Conservation (phyloP, 805 yeast species). For the Saccharomycopsis sp. region DNA sequence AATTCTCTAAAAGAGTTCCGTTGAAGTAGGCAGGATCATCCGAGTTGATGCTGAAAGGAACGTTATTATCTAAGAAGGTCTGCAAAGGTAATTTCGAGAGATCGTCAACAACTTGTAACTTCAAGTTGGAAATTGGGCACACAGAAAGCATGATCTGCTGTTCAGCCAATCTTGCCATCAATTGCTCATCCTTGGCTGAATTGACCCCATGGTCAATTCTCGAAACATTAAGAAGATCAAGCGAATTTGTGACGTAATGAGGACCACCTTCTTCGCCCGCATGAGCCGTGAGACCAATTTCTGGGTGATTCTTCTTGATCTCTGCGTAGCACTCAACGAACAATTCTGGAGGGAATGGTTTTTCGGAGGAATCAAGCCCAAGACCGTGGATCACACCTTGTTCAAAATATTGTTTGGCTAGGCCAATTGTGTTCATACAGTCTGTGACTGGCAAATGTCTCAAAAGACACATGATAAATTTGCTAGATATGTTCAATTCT, state of each 20-base stretch:
- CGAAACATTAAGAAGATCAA: constrained; percentile 52
- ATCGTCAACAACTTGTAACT: constrained; percentile 64
- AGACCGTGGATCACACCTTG: constrained; percentile 63
- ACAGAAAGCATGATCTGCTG: constrained; percentile 55
- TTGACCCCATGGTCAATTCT: constrained; percentile 82
- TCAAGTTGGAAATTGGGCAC: constrained; percentile 75
- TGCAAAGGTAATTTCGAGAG: constrained; percentile 62
- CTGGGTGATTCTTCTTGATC: constrained; percentile 42
- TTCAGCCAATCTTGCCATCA: constrained; percentile 51
- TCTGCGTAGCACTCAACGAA: constrained; percentile 56
- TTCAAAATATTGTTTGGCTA: constrained; percentile 44
- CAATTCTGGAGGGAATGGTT: constrained; percentile 67
- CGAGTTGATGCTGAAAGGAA: constrained; percentile 70
- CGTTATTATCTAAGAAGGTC: constrained; percentile 50
- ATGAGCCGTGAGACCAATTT: constrained; percentile 68
- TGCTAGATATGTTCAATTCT: constrained; percentile 58
- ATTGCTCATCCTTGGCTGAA: constrained; percentile 45
- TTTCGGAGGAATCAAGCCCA: constrained; percentile 79
- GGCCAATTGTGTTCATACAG: constrained; percentile 50
- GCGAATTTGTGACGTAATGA: constrained; percentile 50
- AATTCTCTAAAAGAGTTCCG: constrained; percentile 76
- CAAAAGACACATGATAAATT: constrained; percentile 73
- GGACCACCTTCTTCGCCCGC: constrained; percentile 90
- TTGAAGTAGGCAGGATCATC: constrained; percentile 84
- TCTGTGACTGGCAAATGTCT: constrained; percentile 63